phyloP scores from a whole-genome alignment of 768 basidiomycete species.

The Bullera alba region DNA sequence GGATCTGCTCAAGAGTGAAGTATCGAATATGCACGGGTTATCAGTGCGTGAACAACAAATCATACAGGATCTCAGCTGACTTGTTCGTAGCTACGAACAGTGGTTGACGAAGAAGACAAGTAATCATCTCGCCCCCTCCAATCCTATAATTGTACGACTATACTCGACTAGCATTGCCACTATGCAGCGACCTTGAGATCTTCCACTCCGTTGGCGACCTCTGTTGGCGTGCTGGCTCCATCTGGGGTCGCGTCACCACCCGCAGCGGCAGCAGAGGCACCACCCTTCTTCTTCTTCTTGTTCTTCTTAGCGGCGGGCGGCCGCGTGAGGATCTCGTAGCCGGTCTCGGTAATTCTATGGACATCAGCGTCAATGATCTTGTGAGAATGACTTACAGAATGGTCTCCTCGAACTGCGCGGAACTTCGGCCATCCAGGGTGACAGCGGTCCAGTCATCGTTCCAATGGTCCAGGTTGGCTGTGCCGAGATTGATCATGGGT shows the following conservation, averaged over 20 bases:
- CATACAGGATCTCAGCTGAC: too few species aligned
- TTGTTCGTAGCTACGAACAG: too few species aligned
- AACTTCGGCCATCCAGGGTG: slow-evolving; percentile 79
- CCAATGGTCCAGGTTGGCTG: slow-evolving; percentile 51
- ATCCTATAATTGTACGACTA: too few species aligned
- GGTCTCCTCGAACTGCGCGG: slow-evolving; percentile 97
- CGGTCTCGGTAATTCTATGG: slow-evolving; percentile 77
- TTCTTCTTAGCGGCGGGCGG: slow-evolving; percentile 19
- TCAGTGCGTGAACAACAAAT: too few species aligned
- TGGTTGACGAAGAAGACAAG: neutral
- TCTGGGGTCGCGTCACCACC: slow-evolving; percentile 15
- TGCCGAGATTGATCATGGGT: slow-evolving; percentile 88
- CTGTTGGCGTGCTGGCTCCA: slow-evolving; percentile 13
- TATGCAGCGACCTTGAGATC: neutral
- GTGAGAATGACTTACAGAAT: slow-evolving; percentile 60
- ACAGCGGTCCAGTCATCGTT: slow-evolving; percentile 95
- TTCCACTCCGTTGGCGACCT: slow-evolving; percentile 17
- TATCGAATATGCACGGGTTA: slow-evolving; percentile 83
- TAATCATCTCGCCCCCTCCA: neutral
- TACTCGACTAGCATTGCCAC: too few species aligned
- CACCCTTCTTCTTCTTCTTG: slow-evolving; percentile 23
- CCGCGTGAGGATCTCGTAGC: slow-evolving; percentile 74
- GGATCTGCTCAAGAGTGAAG: slow-evolving; percentile 75
- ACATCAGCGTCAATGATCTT: neutral
- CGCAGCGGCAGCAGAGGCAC: slow-evolving; percentile 4